phyloP scores from a whole-genome alignment of 495 filamentous ascomycete species.

The Penicillium flavigenum region DNA sequence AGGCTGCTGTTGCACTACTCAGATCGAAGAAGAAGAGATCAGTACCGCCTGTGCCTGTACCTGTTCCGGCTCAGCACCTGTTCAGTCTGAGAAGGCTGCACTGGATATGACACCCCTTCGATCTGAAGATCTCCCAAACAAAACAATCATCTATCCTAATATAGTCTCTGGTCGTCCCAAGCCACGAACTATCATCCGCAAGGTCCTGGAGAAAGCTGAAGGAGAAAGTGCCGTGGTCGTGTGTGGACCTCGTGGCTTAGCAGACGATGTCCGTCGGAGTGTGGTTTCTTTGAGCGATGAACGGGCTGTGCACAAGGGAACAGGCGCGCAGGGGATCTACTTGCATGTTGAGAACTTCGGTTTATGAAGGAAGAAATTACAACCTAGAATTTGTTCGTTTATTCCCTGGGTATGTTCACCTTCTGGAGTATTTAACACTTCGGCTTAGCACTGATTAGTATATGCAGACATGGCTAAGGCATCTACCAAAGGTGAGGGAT shows the following conservation, averaged over 20 bases:
- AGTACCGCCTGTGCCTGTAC: constrained; percentile 32
- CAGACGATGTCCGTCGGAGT: constrained; percentile 61
- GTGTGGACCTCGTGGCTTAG: constrained; percentile 70
- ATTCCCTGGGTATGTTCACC: not conserved
- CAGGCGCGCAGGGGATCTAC: constrained; percentile 75
- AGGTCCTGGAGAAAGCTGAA: constrained; percentile 65
- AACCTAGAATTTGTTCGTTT: not conserved
- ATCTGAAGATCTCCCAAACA: not conserved
- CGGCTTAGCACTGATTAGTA: not conserved
- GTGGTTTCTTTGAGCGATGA: constrained; percentile 78
- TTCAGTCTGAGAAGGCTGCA: constrained; percentile 4
- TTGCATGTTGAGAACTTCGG: constrained; percentile 48
- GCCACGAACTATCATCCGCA: constrained; percentile 47
- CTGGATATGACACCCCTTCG: not conserved
- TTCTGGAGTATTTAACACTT: not conserved
- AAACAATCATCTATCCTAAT: constrained; percentile 6
- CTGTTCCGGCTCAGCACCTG: constrained; percentile 28
- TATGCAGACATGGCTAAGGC: too few species aligned
- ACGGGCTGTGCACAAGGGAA: constrained; percentile 86
- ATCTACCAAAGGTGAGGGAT: too few species aligned
- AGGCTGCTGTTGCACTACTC: constrained; percentile 53
- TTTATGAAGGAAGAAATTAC: constrained; percentile 19
- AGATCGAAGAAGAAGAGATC: constrained; percentile 50
- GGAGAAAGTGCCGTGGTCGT: constrained; percentile 84
- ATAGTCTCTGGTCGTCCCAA: constrained; percentile 45